phyloP scores from a whole-genome alignment of 345 rosid species.

The Adansonia digitata region DNA sequence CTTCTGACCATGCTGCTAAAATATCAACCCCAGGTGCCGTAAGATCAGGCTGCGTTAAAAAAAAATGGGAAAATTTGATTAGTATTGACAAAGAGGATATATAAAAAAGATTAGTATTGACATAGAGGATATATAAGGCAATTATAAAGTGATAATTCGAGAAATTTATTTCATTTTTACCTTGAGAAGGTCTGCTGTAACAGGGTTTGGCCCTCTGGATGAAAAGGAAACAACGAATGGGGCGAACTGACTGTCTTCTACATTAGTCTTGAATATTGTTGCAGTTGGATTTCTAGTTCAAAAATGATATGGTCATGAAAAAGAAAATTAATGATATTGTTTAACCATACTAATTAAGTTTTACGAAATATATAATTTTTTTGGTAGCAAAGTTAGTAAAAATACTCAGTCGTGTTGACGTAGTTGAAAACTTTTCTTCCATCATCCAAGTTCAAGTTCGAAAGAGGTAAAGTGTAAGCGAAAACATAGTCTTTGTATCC shows the following conservation, averaged over 20 bases:
- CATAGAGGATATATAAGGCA: conserved; percentile 44
- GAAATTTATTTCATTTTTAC: conserved; percentile 7
- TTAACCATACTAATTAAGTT: not conserved
- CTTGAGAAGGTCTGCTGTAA: conserved; percentile 48
- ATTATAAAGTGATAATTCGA: not conserved
- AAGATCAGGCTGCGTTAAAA: conserved; percentile 15
- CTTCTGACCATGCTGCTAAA: conserved; percentile 16
- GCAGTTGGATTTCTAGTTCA: conserved; percentile 26
- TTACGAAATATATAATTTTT: not conserved
- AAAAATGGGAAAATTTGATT: not conserved
- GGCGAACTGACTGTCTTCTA: not conserved
- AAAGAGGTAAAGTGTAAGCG: not conserved
- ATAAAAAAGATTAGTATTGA: not conserved
- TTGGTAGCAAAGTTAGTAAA: not conserved
- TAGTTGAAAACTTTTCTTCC: conserved; percentile 4
- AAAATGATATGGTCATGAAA: not conserved
- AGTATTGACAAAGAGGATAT: not conserved
- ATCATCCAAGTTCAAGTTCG: not conserved
- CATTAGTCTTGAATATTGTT: conserved; percentile 17
- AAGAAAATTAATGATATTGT: not conserved
- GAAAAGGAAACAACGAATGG: conserved; percentile 29
- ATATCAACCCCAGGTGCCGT: conserved; percentile 19
- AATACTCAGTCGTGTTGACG: conserved; percentile 1
- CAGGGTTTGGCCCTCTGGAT: conserved; percentile 47
- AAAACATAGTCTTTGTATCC: not conserved